Evolutionary conservation across 228 moss, liverwort and hornwort genomes (phyloP), one percentile per base, ranked within the genome.

Genomic region (Sphagnum magellanicum): DNA sequence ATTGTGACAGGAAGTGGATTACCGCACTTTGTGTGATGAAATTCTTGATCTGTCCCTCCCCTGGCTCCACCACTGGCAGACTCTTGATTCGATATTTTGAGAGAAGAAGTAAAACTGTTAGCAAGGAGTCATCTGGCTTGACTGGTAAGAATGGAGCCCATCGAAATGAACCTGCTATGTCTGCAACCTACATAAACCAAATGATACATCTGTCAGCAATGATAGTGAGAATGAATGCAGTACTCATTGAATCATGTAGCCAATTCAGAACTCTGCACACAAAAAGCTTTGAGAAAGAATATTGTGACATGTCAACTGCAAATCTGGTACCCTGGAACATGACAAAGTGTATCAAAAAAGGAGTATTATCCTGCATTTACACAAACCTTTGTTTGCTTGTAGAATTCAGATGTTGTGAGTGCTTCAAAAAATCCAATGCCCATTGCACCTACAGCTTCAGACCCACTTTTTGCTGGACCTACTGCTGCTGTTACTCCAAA

Each of bases 41-140:
- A 60, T 73, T 73, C 17, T 68, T 10, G 49, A 78, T 78, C 14
- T 63, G 52, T n/a, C 73, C 68, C 48, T 78, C 68, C 5, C 73
- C 77, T 51, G 71, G 64, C 63, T 73, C 77, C 46, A 78, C 77
- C 59, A 78, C 69, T 50, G 77, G 77, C 69, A 78, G 55, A 64
- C 77, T 78, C 73, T 78, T 78, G 73, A 78, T 78, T 10, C 73
- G 77, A 60, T 78, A 78, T 53, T 78, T 73, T 51, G 77, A 78
- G 48, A 78, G 69, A 5, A 78, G 68, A 0, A 78, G 73, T 16
- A 78, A 60, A 46, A 78, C 63, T 8, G 77, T 78, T 13, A 78
- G 65, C 50, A 78, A 50, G 6, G 77, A 78, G 64, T 78, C 77
- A 32, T 67, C 68, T 50, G 47, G 68, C 60, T 73, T 73, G 17